Base-by-base conservation (phyloP, 306 rosid species). In the Sesbania bispinosa region DNA sequence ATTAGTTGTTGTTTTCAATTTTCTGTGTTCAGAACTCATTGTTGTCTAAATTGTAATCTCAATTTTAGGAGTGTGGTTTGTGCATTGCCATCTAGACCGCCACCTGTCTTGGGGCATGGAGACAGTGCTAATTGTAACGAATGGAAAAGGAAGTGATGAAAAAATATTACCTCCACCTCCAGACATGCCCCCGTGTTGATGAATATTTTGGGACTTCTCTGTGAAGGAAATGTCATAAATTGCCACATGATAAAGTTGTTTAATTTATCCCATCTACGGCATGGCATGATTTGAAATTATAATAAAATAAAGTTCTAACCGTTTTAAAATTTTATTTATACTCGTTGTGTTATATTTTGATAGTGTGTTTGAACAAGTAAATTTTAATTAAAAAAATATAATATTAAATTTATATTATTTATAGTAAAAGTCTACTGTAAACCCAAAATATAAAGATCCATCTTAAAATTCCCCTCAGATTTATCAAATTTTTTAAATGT, bases 141-240 rank as follows among this genome's bases (percentile, higher is more conserved):
- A 74, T 63, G 92, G 96, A 14, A 16, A 75, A 14, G 5, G 48
- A 23, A 7, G n/a, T 6, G 16, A 53, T 2, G 59, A 58, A 24
- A 55, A 29, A 69, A 5, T 87, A 27, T 27, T 46, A 1, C 85
- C 87, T 18, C 90, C 84, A 20, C 92, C 88, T 10, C 62, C 84
- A 2, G 80, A 82, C 54, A 83, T 89, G 90, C 92, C 92, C 0
- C 80, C 71, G 0, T 89, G 90, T 75, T 87, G 70, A 83, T 67
- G 24, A 73, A 46, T 6, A 19, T 63, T 38, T 1, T 26, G 53
- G 1, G 38, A 39, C 10, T 14, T 55, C 18, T 33, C 9, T 18
- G 1, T 18, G 6, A 60, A 1, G 5, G 38, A 36, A 10, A 38
- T 61, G 48, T 36, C 2, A 36, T 61, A 11, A 61, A 36, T 35